Conservation (phyloP, 805 yeast species). For the Saturnispora ahearnii region DNA sequence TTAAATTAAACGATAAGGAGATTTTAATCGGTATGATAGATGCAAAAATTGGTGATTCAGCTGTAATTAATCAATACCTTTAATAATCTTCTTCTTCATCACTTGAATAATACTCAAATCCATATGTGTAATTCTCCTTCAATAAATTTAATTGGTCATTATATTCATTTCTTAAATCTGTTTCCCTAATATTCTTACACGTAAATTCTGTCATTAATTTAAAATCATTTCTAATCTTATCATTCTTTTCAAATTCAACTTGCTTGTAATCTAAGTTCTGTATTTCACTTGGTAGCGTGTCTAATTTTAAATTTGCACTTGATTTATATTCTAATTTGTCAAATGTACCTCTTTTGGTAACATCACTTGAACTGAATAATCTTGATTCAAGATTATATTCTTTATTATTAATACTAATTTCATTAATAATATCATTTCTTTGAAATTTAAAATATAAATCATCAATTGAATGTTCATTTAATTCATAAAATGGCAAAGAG, state of each 20-base stretch:
- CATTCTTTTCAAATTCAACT: neutral
- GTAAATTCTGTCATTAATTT: slow-evolving; percentile 1
- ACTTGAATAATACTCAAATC: slow-evolving; percentile 9
- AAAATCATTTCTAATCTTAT: neutral
- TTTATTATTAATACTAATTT: neutral
- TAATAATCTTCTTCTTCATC: slow-evolving; percentile 9
- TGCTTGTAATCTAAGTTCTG: slow-evolving; percentile 36
- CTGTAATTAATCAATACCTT: neutral
- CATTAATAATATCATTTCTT: neutral
- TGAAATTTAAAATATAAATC: neutral
- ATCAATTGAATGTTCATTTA: slow-evolving; percentile 1
- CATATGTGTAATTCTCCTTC: slow-evolving; percentile 10
- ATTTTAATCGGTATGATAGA: slow-evolving; percentile 4
- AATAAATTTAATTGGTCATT: slow-evolving; percentile 7
- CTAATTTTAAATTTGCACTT: neutral
- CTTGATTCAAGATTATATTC: neutral
- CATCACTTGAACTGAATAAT: neutral
- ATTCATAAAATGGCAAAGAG: slow-evolving; percentile 34
- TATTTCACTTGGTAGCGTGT: slow-evolving; percentile 35
- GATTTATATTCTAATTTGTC: neutral
- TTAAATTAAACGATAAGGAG: slow-evolving; percentile 3
- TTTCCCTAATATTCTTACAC: neutral
- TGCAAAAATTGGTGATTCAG: neutral
- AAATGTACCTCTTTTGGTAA: neutral
- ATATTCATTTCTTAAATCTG: neutral